A percentile compares a stretch with the other conserved stretches of the same genome.
Evolutionary conservation across 2,329 filamentous ascomycete species (phyloP).

Genomic region (Fusarium sterilihyphosum): DNA sequence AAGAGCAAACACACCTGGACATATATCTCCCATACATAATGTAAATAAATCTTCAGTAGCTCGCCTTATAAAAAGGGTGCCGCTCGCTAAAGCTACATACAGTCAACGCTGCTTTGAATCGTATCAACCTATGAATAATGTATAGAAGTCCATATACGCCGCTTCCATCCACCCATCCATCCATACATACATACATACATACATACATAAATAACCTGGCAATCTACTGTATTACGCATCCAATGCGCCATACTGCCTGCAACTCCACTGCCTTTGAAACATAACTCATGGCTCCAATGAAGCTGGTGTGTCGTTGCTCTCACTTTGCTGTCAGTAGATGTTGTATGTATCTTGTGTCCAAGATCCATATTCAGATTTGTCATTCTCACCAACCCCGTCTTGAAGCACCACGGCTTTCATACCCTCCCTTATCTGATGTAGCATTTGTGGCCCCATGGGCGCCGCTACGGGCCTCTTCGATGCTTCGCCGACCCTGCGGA

Average conservation of each 20-base stretch:
- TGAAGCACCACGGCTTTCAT: constrained; percentile 51
- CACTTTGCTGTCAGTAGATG: neutral
- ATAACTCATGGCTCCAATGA: constrained; percentile 16
- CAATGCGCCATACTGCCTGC: constrained; percentile 27
- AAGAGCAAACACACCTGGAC: neutral
- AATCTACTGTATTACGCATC: constrained; percentile 19
- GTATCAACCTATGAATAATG: neutral
- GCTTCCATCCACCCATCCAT: neutral
- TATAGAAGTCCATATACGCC: constrained; percentile 28
- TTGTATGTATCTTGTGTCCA: constrained; percentile 12
- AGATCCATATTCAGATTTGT: constrained; percentile 15
- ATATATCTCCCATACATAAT: neutral
- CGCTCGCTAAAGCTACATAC: neutral
- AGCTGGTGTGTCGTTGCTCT: neutral
- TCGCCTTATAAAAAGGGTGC: neutral
- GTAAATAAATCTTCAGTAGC: neutral
- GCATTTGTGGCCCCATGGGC: constrained; percentile 44
- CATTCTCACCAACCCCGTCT: constrained; percentile 50
- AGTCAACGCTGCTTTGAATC: neutral
- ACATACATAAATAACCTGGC: neutral
- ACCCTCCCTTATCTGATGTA: constrained; percentile 52
- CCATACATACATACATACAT: neutral
- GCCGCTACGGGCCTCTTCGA: constrained; percentile 62
- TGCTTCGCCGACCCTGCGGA: constrained; percentile 64
- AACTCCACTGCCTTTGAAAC: constrained; percentile 28